Percentiles rank a stretch among this genome's conserved stretches.
Evolutionary conservation across 2,329 filamentous ascomycete species (phyloP).

Genomic region (Calonectria pseudoreteaudii): DNA sequence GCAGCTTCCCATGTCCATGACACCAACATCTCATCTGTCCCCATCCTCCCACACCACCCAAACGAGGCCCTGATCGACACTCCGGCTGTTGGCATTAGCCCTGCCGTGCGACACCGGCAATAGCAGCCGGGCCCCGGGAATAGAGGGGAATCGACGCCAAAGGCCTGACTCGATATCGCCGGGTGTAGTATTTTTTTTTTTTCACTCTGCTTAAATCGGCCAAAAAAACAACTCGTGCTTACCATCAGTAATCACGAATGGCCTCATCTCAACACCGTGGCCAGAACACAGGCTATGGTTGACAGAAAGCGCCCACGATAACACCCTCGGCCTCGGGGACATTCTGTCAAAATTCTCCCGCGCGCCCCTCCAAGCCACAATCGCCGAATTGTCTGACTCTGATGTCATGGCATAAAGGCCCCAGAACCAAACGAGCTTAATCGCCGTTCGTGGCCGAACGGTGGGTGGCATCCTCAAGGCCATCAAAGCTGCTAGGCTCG

Average conservation of each 20-base stretch:
- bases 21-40: neutral
- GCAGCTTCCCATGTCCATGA: neutral
- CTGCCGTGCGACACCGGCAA: constrained; percentile 31
- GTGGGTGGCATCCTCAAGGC: constrained; percentile 22
- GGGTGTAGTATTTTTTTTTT: neutral
- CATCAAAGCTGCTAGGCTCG: neutral
- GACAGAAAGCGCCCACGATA: neutral
- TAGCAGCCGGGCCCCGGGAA: constrained; percentile 31
- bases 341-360: neutral
- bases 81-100: constrained; percentile 25
- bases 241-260: neutral
- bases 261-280: neutral
- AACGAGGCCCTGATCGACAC: constrained; percentile 35
- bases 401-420: constrained; percentile 34
- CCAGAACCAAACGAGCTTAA: constrained; percentile 30
- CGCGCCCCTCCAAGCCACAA: constrained; percentile 25
- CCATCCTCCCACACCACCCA: constrained; percentile 11
- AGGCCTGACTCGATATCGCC: neutral
- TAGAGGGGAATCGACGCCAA: constrained; percentile 17
- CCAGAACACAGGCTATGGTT: neutral
- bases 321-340: constrained; percentile 5
- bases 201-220: neutral
- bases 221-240: neutral
- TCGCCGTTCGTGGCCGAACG: constrained; percentile 24
- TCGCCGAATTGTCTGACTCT: constrained; percentile 28